Percentiles rank a stretch among this genome's conserved stretches.
These are phyloP conservation scores for Calocybe cyanea DNA, from an alignment of 768 basidiomycete species.

Conservation along the genomic window DNA sequence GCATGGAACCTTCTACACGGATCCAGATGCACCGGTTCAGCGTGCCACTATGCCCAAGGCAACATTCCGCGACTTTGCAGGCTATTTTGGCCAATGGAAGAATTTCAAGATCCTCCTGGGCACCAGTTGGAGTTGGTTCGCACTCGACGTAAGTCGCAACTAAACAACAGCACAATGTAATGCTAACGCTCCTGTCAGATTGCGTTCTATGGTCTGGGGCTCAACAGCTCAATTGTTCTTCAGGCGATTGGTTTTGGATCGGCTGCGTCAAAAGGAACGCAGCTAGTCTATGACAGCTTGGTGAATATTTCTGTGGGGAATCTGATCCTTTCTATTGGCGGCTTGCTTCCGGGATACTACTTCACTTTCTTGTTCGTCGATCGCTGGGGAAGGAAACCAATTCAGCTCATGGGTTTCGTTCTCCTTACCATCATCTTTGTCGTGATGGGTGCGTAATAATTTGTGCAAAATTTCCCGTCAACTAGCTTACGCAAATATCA, in stretches of 20 bases:
- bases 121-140: constrained; percentile 83
- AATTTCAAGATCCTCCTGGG: constrained; percentile 81
- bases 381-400: constrained; percentile 75
- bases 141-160: constrained; percentile 61
- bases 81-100: constrained; percentile 68
- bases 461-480: background rate
- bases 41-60: constrained; percentile 70
- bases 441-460: constrained; percentile 53
- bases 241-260: constrained; percentile 72
- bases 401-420: constrained; percentile 76
- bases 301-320: constrained; percentile 71
- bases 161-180: background rate
- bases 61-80: constrained; percentile 58
- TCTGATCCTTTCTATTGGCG: constrained; percentile 70
- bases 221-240: constrained; percentile 79
- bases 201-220: constrained; percentile 85
- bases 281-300: constrained; percentile 52
- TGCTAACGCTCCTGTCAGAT: constrained; percentile 38
- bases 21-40: constrained; percentile 56
- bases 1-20: constrained; percentile 40
- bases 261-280: constrained; percentile 22
- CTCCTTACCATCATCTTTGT: constrained; percentile 63
- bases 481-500: constrained; percentile 3
- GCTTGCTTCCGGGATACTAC: constrained; percentile 83
- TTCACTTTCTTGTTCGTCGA: constrained; percentile 65